Conservation (phyloP, 306 rosid species). For the Adenanthera pavonina region DNA sequence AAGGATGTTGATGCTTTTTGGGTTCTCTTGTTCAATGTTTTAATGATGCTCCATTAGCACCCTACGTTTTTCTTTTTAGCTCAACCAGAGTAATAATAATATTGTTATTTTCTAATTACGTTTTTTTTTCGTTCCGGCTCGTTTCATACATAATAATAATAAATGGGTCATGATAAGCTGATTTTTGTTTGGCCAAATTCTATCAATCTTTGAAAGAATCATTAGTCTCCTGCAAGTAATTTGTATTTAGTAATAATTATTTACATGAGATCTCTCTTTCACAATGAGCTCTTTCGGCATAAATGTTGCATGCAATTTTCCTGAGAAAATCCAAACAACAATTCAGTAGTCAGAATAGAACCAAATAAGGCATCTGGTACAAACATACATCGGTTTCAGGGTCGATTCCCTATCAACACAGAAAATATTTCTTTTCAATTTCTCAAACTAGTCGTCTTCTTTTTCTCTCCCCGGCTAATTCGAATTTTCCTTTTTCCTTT, state of each 20-base stretch:
- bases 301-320: conserved; percentile 7
- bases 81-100: not conserved
- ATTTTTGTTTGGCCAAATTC: no score
- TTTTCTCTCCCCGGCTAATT: conserved; percentile 31
- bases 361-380: conserved; percentile 29
- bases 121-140: not conserved
- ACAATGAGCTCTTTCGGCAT: not conserved
- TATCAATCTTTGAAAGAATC: no score
- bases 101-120: not conserved
- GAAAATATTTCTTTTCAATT: conserved; percentile 39
- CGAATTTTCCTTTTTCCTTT: not conserved
- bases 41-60: not conserved
- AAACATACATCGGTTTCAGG: not conserved
- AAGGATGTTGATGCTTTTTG: conserved; percentile 1
- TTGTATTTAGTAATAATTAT: no score
- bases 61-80: not conserved
- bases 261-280: not conserved
- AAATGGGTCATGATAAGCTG: no score
- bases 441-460: conserved; percentile 37
- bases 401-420: conserved; percentile 43
- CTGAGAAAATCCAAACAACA: conserved; percentile 31
- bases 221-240: not conserved
- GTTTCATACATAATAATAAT: no score
- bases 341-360: not conserved
- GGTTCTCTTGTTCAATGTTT: not conserved